Base-by-base conservation (phyloP, 2,329 filamentous ascomycete genomes). In the Penicillium sp. region DNA sequence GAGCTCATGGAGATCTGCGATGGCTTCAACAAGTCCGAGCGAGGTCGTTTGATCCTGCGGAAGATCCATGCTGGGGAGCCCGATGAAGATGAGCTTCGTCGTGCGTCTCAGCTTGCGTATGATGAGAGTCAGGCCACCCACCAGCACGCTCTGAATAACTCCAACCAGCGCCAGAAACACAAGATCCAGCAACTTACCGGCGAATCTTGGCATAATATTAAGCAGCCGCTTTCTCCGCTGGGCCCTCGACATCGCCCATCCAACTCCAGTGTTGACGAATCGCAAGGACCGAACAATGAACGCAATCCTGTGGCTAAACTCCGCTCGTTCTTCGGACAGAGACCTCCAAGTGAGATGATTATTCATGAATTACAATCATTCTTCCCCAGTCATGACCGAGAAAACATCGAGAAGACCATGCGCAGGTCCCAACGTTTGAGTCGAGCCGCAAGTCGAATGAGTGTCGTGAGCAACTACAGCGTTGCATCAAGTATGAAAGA, bases 281-380 rank as follows among this genome's bases (percentile, higher is more conserved):
- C 66, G 42, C 63, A 66, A 16, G 60, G 64, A 7, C 59, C 63
- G 22, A 64, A 60, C 50, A 58, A 53, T 38, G 72, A 73, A 53
- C 72, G 69, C n/a, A 69, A 72, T 34, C 68, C 72, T 2, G 67
- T 71, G 46, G 69, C 72, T 22, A 78, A 75, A 55, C 60, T 79
- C 16, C 75, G 77, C n/a, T 77, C 77, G 62, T 97, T 97, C 75
- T 94, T 95, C 67, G 93, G 93, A 34, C 87, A 94, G 61, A 84
- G 94, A 65, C 94, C 94, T 18, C 94, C 94, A 1, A 97, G 93
- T 77, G 94, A 99, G 78, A 84, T 99, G 71, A 99, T 99, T 70
- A 93, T 93, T 26, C 96, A 94, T 22, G 94, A 99, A 71, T 80
- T 99, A 57, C 94, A 91, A 1, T 96, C 92, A 0, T 99, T 97